phyloP scores from a whole-genome alignment of 2,329 filamentous ascomycete genomes.

The Ophioceras dolichostomum region DNA sequence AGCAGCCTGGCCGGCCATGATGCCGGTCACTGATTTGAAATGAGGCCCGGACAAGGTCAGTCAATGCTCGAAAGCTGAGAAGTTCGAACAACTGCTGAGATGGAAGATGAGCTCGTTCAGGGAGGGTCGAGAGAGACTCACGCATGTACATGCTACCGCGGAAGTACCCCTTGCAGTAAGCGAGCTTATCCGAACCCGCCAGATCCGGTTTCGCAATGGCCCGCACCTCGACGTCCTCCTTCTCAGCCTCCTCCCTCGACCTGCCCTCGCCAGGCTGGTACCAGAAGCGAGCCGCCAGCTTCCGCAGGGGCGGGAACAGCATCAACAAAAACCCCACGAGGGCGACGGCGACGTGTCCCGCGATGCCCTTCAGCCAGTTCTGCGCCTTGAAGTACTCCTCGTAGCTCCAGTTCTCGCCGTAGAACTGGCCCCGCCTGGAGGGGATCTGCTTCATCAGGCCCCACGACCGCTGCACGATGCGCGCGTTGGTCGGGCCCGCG shows the following conservation, averaged over 20 bases:
- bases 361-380: conserved; percentile 36
- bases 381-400: conserved; percentile 38
- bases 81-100: neutral
- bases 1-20: conserved; percentile 52
- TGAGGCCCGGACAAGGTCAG: neutral
- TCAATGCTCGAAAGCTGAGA: neutral
- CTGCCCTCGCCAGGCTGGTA: conserved; percentile 44
- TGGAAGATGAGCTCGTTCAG: neutral
- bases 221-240: conserved; percentile 50
- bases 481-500: conserved; percentile 33
- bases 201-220: conserved; percentile 51
- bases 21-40: conserved; percentile 43
- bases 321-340: conserved; percentile 31
- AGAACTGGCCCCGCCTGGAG: conserved; percentile 31
- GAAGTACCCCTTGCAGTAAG: conserved; percentile 40
- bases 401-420: conserved; percentile 51
- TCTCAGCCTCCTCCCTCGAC: conserved; percentile 36
- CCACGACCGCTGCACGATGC: conserved; percentile 50
- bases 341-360: conserved; percentile 34
- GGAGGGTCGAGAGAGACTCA: conserved; percentile 24
- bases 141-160: conserved; percentile 52
- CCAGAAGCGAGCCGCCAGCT: conserved; percentile 28
- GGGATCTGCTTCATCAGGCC: conserved; percentile 39
- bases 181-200: conserved; percentile 29
- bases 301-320: conserved; percentile 28